Percentiles rank a stretch among this genome's conserved stretches.
phyloP scores from a whole-genome alignment of 169 alveolate genomes.

The Plasmodium adleri region DNA sequence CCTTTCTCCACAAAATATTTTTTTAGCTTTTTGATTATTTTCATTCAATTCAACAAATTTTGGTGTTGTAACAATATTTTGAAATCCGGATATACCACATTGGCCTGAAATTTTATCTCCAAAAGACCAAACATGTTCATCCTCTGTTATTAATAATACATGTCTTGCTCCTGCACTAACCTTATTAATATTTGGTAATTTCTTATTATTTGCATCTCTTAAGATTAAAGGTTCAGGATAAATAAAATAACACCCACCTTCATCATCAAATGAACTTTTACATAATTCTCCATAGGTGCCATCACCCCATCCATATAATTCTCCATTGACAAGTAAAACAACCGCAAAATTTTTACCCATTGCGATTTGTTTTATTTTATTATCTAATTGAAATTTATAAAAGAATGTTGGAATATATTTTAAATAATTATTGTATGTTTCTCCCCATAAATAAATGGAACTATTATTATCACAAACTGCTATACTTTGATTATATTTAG shows the following conservation, averaged over 20 bases:
- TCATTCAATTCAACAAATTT: slow-evolving; percentile 79
- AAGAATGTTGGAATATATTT: slow-evolving; percentile 80
- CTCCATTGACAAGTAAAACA: slow-evolving; percentile 79
- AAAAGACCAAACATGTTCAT: slow-evolving; percentile 83
- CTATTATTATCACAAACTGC: slow-evolving; percentile 80
- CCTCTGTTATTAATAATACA: slow-evolving; percentile 84
- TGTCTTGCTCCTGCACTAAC: slow-evolving; percentile 89
- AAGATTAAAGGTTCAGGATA: slow-evolving; percentile 78
- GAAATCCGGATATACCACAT: slow-evolving; percentile 87
- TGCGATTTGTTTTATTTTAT: slow-evolving; percentile 81
- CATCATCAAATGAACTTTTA: slow-evolving; percentile 43
- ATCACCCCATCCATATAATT: slow-evolving; percentile 86
- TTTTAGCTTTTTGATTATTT: slow-evolving; percentile 77
- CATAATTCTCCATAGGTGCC: slow-evolving; percentile 86
- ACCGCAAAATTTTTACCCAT: slow-evolving; percentile 83
- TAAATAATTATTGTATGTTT: slow-evolving; percentile 81
- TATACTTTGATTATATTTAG: slow-evolving; percentile 81
- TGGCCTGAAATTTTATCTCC: slow-evolving; percentile 90
- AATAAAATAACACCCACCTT: slow-evolving; percentile 69
- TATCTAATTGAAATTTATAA: slow-evolving; percentile 74
- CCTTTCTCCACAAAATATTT: slow-evolving; percentile 85
- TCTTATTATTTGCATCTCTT: slow-evolving; percentile 74
- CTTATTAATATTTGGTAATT: slow-evolving; percentile 67
- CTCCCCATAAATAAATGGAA: slow-evolving; percentile 84
- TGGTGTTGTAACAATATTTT: slow-evolving; percentile 76